Base-by-base conservation (phyloP, 2,329 filamentous ascomycete genomes). In the Diaporthe batatas region DNA sequence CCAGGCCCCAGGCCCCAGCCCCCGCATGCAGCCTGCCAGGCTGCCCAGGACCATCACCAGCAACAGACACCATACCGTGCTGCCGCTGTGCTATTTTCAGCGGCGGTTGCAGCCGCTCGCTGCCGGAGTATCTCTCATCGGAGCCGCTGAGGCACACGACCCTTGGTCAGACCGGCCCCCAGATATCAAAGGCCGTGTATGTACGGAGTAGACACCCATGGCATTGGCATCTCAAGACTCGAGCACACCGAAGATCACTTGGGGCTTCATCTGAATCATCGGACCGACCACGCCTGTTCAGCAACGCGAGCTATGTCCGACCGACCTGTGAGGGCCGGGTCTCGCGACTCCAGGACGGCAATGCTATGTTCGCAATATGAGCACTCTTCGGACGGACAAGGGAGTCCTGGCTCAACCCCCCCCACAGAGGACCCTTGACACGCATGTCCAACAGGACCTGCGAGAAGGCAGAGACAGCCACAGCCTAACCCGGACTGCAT, bases 101-200 rank as follows among this genome's bases (percentile, higher is more conserved):
- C 68, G 34, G 51, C 55, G 36, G 68, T 70, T 53, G 53, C 51
- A 53, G 29, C 54, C 68, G 44, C 57, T 59, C 68, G 44, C 57
- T 59, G 47, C 68, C 55, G 55, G 68, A 53, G 42, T 53, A 29
- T 59, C 68, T 70, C 39, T 54, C 21, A 39, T 39, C 36, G 16
- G 42, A 34, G 34, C 49, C 68, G 39, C 55, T 25, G 44, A 57
- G 36, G 32, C 34, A 54, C 21, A 54, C 21, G 32, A 32, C 1
- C 32, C 44, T 36, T 58, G 55, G 47, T 47, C 32, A 70, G 68
- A 70, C 54, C 25, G 58, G 68, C 36, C 23, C 55, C 54, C 29
- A 39, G 68, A 68, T 23, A 44, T 25, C 68, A 44, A 10, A 70
- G 57, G 18, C 6, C 29, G 12, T 29, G 29, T 29, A 29, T n/a